Evolutionary conservation across 2,329 filamentous ascomycete genomes (phyloP).

Genomic region (Diaporthe sp.): DNA sequence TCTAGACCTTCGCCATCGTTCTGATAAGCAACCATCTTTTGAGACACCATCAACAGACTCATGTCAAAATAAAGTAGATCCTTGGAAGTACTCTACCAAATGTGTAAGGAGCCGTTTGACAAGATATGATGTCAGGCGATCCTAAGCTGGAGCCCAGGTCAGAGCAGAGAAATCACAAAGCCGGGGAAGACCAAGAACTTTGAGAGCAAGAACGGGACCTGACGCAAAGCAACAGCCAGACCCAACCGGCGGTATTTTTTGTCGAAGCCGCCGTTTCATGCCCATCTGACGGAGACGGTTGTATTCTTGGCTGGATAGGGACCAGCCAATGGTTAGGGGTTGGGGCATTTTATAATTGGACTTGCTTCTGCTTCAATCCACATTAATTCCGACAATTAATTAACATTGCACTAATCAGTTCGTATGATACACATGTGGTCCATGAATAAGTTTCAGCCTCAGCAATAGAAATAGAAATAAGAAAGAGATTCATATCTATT

Average conservation of each 20-base stretch:
- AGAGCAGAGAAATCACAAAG: background rate
- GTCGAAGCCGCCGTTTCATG: background rate
- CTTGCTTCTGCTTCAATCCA: background rate
- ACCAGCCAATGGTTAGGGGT: background rate
- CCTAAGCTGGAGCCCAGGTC: background rate
- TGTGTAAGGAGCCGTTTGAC: background rate
- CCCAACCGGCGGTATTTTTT: background rate
- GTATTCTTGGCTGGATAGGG: background rate
- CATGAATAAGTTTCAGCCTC: background rate
- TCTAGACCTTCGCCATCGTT: background rate
- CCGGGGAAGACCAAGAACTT: background rate
- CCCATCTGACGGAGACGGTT: background rate
- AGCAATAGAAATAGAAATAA: background rate
- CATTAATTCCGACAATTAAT: background rate
- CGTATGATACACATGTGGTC: background rate
- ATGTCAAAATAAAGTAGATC: background rate
- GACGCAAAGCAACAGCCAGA: background rate
- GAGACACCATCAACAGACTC: background rate
- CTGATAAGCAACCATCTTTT: background rate
- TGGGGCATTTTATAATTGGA: too few species aligned
- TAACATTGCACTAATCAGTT: background rate
- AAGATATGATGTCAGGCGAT: background rate
- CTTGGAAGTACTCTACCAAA: background rate
- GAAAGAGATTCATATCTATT: background rate
- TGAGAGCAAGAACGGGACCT: background rate